Evolutionary conservation across 176 grass and related monocot genomes (phyloP).

Genomic region (Chrysopogon serrulatus): DNA sequence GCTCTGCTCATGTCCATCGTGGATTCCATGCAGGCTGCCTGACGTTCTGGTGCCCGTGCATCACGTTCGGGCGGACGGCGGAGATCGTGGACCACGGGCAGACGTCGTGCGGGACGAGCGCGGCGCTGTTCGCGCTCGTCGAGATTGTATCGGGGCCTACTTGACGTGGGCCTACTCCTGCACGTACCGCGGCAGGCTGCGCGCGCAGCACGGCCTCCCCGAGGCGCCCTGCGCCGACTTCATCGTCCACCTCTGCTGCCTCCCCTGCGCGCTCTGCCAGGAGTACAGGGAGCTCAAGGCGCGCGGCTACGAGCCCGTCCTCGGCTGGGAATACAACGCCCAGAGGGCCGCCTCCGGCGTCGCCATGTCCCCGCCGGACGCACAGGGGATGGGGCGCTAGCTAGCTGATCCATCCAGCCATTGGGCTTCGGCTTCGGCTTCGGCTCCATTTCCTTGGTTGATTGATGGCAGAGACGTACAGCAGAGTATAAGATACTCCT

Average conservation of each 20-base stretch:
- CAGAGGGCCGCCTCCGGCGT: background rate
- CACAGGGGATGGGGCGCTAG: background rate
- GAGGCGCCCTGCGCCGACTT: slow-evolving; percentile 55
- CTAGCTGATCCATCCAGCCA: background rate
- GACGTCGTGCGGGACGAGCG: slow-evolving; percentile 49
- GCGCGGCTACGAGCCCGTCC: slow-evolving; percentile 43
- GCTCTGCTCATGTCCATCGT: too few relatives aligned
- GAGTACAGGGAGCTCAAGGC: slow-evolving; percentile 63
- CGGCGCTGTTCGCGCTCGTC: slow-evolving; percentile 46
- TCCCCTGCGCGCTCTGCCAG: slow-evolving; percentile 54
- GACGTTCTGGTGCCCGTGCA: slow-evolving; percentile 70
- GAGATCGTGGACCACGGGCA: slow-evolving; percentile 72
- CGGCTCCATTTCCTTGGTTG: background rate
- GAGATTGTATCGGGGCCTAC: too few relatives aligned
- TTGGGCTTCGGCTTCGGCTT: background rate
- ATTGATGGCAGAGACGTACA: too few relatives aligned
- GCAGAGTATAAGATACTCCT: too few relatives aligned
- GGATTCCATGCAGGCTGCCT: slow-evolving; percentile 39
- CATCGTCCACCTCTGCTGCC: slow-evolving; percentile 70
- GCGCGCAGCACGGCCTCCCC: slow-evolving; percentile 30
- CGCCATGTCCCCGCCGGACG: background rate
- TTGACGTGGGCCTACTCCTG: slow-evolving; percentile 52
- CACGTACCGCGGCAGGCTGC: slow-evolving; percentile 53
- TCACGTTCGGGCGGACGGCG: slow-evolving; percentile 63
- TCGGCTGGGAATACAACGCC: background rate